phyloP scores from a whole-genome alignment of 345 rosid genomes.

The Salix arbutifolia region DNA sequence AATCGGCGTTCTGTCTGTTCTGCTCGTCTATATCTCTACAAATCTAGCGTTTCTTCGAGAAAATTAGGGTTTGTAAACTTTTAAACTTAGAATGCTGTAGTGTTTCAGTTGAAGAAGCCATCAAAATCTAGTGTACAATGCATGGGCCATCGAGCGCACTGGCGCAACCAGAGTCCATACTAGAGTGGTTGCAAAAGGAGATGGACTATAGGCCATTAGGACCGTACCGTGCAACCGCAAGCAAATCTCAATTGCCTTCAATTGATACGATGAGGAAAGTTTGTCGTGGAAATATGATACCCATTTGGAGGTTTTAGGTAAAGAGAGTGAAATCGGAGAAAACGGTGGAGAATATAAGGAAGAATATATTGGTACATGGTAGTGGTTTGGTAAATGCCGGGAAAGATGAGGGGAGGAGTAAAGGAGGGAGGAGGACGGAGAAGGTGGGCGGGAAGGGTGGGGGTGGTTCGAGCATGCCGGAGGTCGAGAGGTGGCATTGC shows the following conservation, averaged over 20 bases:
- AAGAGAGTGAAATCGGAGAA: constrained; percentile 84
- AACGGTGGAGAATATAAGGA: constrained; percentile 68
- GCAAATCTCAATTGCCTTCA: constrained; percentile 56
- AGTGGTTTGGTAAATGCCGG: constrained; percentile 34
- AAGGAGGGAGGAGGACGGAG: constrained; percentile 57
- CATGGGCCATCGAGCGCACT: constrained; percentile 17
- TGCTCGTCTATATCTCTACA: not conserved
- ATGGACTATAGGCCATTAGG: constrained; percentile 82
- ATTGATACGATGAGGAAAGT: constrained; percentile 61
- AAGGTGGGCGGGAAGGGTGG: constrained; percentile 32
- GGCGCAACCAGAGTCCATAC: constrained; percentile 66
- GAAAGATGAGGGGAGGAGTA: constrained; percentile 51
- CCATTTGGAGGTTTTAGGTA: constrained; percentile 60
- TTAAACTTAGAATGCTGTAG: not conserved
- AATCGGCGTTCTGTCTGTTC: constrained; percentile 16
- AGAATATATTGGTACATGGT: constrained; percentile 74
- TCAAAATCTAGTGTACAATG: not conserved
- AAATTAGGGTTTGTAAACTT: not conserved
- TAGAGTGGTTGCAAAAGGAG: constrained; percentile 85
- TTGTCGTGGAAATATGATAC: constrained; percentile 85
- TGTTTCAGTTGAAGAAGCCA: not conserved
- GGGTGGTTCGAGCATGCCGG: constrained; percentile 31
- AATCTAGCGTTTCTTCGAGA: not conserved
- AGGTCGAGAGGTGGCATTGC: constrained; percentile 61
- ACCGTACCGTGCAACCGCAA: constrained; percentile 50